Evolutionary conservation across 2,329 filamentous ascomycete genomes (phyloP), one percentile per base, ranked within the genome.

Genomic region (Ceratocystiopsis minuta): DNA sequence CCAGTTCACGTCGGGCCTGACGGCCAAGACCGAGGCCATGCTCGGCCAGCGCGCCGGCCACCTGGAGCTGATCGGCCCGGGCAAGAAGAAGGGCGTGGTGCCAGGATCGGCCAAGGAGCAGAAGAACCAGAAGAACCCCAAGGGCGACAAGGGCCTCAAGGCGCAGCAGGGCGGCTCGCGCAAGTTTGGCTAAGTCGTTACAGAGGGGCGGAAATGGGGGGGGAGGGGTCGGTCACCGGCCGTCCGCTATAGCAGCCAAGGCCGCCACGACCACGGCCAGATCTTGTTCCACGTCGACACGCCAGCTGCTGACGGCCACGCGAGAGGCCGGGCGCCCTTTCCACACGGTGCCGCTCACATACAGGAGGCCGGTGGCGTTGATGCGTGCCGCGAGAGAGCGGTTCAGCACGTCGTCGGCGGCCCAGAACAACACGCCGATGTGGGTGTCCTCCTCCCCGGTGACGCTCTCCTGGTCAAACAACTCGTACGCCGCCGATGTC

Each of bases 291-390:
- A 77, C 66, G 52, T 87, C 68, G 2, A 82, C 78, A 57, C 72
- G 73, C 84, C 86, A 94, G 53, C 82, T 95, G 34, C 81, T 80
- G 36, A 94, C 75, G 0, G 88, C 87, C 50, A 94, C 73, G n/a
- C 88, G 69, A 46, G 78, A 80, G 10, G 87, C 87, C 43, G 77
- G 71, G 43, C 65, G 61, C 0, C 80, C 81, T 36, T 75, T 65
- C 85, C 86, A 95, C 37, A 60, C 67, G 13, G 84, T 93, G 0
- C 82, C 82, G 45, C 81, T 86, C 6, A 93, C 80, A 53, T 87
- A 94, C 52, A 94, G 79, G 53, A 72, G 73, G 35, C 76, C 69
- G 1, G 72, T 78, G 5, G 60, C 67, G 54, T 94, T 94, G 51
- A 95, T 86, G 41, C 61, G 72, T 10, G 68, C 61, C 0, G 80